A percentile compares a stretch with the other conserved stretches of the same genome.
Evolutionary conservation across 371 early-diverging fungal species (phyloP).

Genomic region (Cokeromyces recurvatus): DNA sequence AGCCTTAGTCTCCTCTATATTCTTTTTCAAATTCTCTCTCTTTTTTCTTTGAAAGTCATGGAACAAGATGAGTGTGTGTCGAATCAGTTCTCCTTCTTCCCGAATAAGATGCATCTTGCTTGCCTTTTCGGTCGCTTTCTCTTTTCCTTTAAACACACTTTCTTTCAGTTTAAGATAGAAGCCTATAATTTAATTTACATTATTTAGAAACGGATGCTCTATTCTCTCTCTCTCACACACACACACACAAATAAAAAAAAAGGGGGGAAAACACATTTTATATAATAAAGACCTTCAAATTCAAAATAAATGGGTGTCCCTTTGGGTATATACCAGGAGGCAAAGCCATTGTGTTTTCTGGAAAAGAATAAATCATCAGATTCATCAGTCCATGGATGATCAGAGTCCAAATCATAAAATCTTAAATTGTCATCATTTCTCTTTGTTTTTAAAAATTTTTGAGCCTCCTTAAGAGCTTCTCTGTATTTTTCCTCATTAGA

Average conservation of each 20-base stretch:
- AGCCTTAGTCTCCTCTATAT: constrained; percentile 48
- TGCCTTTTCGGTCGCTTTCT: too few relatives aligned
- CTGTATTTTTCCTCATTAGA: constrained; percentile 18
- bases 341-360: constrained; percentile 29
- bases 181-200: constrained; percentile 9
- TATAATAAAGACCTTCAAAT: constrained; percentile 44
- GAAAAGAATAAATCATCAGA: constrained; percentile 46
- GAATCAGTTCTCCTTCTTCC: constrained; percentile 41
- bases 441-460: constrained; percentile 24
- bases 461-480: constrained; percentile 34
- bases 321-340: constrained; percentile 31
- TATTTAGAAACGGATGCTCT: too few relatives aligned
- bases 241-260: too few relatives aligned
- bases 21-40: constrained; percentile 26
- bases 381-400: constrained; percentile 35
- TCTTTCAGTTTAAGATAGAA: constrained; percentile 33
- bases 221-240: too few relatives aligned
- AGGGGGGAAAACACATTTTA: too few relatives aligned
- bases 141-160: constrained; percentile 16
- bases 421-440: not conserved
- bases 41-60: constrained; percentile 54
- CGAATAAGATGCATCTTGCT: constrained; percentile 9
- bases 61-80: constrained; percentile 54
- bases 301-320: constrained; percentile 47
- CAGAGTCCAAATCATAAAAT: not conserved